Base-by-base conservation (phyloP, 2,329 filamentous ascomycete species). In the Pestalotiopsis sp. region DNA sequence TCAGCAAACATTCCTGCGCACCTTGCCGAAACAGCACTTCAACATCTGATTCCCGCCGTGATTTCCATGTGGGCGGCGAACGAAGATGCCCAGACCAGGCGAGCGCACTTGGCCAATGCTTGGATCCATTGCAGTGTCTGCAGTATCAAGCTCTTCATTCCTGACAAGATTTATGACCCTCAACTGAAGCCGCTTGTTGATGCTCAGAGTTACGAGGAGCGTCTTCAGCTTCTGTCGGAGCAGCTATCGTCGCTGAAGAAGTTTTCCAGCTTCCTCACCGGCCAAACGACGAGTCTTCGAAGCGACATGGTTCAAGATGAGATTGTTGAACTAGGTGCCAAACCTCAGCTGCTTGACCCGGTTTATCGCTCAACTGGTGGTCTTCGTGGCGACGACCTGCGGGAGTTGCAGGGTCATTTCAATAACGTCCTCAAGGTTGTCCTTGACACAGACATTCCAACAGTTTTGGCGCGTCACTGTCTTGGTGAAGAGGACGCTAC, bases 141-240 rank as follows among this genome's bases (percentile, higher is more conserved):
- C 17, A 88, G 91, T 52, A 84, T 98, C 62, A 88, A 88, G 70
- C 85, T 98, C 2, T 98, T 95, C 76, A 90, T 98, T 2, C 95
- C 97, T 0, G 92, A 97, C 78, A 91, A 91, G 72, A 87, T 92
- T 3, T 96, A 95, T 75, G 96, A 99, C 78, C 96, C 96, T 1
- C 88, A 91, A 69, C 83, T 91, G 68, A 84, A 87, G 65, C 87
- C 88, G 4, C 83, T 87, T 65, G 87, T 97, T 20, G 91, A 94
- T 73, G 87, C 89, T 23, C 82, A 86, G 58, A 88, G 86, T 66
- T 84, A 86, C 66, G 77, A 84, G 58, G 83, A 90, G 68, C 84
- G 92, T 52, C 86, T 88, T 61, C 72, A 77, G 3, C 82, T 85
- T 11, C 80, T 97, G 1, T 78, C 83, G 13, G 76, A 81, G 5